Conservation (phyloP, 306 rosid genomes). For the Astragalus membranaceus region DNA sequence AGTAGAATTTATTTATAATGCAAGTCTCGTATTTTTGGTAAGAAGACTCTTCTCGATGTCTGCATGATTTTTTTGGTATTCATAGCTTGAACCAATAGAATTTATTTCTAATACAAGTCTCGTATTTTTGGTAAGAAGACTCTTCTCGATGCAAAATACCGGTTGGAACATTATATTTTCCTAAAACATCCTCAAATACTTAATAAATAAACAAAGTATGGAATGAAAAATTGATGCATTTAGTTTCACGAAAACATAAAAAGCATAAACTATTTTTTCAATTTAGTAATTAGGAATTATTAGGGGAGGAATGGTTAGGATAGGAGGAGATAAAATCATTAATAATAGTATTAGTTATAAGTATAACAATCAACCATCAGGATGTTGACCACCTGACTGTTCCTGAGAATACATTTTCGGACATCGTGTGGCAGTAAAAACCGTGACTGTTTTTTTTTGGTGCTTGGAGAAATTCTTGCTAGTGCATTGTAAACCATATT, state of each 20-base stretch:
- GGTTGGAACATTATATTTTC: not conserved
- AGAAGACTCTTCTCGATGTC: no score
- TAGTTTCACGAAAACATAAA: not conserved
- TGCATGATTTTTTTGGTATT: not conserved
- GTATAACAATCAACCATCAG: not conserved
- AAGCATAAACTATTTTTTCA: not conserved
- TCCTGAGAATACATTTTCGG: not conserved
- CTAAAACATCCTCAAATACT: not conserved
- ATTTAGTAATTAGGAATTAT: not conserved
- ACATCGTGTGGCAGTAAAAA: not conserved
- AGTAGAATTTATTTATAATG: not conserved
- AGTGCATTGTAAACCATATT: not conserved
- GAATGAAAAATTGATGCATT: not conserved
- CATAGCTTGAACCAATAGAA: not conserved
- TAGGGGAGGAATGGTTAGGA: not conserved
- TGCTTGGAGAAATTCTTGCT: not conserved
- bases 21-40: not conserved
- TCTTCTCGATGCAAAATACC: conserved; percentile 4
- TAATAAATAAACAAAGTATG: not conserved
- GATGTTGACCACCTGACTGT: not conserved
- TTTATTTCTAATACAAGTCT: not conserved
- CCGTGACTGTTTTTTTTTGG: not conserved
- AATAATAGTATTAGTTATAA: not conserved
- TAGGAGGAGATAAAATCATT: not conserved
- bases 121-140: not conserved